Evolutionary conservation across 2,329 filamentous ascomycete species (phyloP), one percentile per base, ranked within the genome.

Genomic region (Beauveria pseudobassiana): DNA sequence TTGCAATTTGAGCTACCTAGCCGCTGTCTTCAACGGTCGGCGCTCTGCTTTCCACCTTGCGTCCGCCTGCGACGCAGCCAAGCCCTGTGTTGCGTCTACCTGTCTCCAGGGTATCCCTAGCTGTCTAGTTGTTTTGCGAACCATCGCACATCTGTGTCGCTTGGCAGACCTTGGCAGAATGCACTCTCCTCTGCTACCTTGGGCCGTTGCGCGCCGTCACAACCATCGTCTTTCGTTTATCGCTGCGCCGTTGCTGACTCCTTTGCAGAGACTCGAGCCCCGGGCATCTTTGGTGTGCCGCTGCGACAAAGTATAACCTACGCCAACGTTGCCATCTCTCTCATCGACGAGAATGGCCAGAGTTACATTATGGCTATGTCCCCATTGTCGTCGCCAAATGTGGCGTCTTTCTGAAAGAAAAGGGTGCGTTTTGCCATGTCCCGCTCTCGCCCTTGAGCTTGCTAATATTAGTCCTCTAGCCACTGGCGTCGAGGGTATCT

Each of bases 351-450:
- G 67, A 84, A 95, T 67, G 93, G 93, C 38, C 87, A 95, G 74
- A 96, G 91, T 76, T 98, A 96, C 74, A 97, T 98, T 99, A 98
- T 74, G 95, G 95, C 70, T 98, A 98, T 71, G 93, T 99, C 8
- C 95, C 95, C 20, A 98, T 99, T 66, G 93, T 99, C 49, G 93
- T 99, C 59, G 95, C 95, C 42, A 99, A 99, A 75, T 98, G 95
- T 73, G 95, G 95, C 65, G 93, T 99, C 4, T 99, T 93, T 68
- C 75, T 99, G 67, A 99, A 99, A 76, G 95, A 99, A 75, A 97
- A 96, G 84, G 95, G 95, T 97, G 75, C 48, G 67, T 84, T 77
- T 48, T 63, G 62, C 67, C 70, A 42, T 53, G 46, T 22, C 40
- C 8, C 18, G 38, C n/a, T 16, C 34, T 72, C 48, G 50, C 49